A percentile compares a stretch with the other conserved stretches of the same genome.
These are phyloP conservation scores for Penicillium digitatum DNA, from an alignment of 2,329 filamentous ascomycete species.

Conservation along the genomic window DNA sequence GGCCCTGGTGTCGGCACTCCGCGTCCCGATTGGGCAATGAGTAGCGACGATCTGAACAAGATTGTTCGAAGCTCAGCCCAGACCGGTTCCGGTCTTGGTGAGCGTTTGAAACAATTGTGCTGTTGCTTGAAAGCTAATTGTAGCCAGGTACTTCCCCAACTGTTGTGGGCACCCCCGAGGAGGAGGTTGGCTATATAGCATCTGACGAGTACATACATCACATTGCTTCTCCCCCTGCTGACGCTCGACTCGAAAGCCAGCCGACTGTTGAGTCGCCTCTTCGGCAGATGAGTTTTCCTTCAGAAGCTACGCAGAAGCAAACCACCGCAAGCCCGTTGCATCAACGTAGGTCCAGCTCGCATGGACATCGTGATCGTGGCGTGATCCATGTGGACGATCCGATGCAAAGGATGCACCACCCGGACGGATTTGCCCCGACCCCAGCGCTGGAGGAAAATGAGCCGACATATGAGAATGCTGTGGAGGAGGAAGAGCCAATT, in stretches of 20 bases:
- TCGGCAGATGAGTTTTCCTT: slow-evolving; percentile 49
- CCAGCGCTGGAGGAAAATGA: slow-evolving; percentile 50
- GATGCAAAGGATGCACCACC: slow-evolving; percentile 40
- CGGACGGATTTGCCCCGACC: slow-evolving; percentile 48
- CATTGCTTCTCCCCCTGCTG: slow-evolving; percentile 61
- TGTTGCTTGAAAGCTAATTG: slow-evolving; percentile 11
- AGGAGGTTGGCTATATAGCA: slow-evolving; percentile 85
- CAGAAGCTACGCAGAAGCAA: slow-evolving; percentile 43
- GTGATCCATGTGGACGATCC: slow-evolving; percentile 77
- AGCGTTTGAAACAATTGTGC: slow-evolving; percentile 21
- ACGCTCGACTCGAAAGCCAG: slow-evolving; percentile 42
- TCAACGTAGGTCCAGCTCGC: slow-evolving; percentile 13
- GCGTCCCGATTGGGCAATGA: slow-evolving; percentile 75
- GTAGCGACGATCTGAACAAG: slow-evolving; percentile 83
- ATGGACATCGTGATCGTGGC: slow-evolving; percentile 20
- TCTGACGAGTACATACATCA: slow-evolving; percentile 78
- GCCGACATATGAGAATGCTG: slow-evolving; percentile 46
- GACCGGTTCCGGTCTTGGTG: slow-evolving; percentile 52
- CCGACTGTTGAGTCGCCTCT: slow-evolving; percentile 50
- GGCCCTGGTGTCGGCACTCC: slow-evolving; percentile 56
- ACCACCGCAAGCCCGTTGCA: slow-evolving; percentile 8
- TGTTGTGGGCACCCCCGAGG: slow-evolving; percentile 72
- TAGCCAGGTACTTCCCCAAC: slow-evolving; percentile 60
- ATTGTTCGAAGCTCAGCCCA: slow-evolving; percentile 69
- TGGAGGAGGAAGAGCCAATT: slow-evolving; percentile 69